Percentiles rank a stretch among this genome's conserved stretches.
phyloP scores from a whole-genome alignment of 2,329 filamentous ascomycete genomes.

The Chrysoporthe puriensis region DNA sequence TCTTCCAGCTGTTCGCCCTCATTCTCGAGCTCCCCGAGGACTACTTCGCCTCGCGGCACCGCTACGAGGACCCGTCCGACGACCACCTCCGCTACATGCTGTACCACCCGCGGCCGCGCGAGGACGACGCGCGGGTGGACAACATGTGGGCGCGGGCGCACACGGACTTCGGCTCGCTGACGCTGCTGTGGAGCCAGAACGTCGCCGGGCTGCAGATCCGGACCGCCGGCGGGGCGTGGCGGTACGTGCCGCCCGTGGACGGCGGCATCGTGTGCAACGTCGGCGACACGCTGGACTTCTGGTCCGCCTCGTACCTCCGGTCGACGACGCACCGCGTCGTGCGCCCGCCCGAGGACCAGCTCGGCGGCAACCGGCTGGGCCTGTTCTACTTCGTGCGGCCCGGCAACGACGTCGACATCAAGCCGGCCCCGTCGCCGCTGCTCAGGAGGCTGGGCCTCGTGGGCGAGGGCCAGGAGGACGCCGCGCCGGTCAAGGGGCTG shows the following conservation, averaged over 20 bases:
- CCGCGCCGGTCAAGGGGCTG: constrained; percentile 40
- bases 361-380: constrained; percentile 37
- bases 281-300: constrained; percentile 38
- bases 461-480: constrained; percentile 26
- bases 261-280: constrained; percentile 51
- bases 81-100: constrained; percentile 61
- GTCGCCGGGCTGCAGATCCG: constrained; percentile 57
- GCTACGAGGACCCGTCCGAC: constrained; percentile 54
- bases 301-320: constrained; percentile 38
- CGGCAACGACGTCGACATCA: constrained; percentile 37
- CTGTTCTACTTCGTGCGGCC: constrained; percentile 44
- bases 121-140: constrained; percentile 41
- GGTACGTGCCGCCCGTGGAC: constrained; percentile 48
- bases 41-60: constrained; percentile 54
- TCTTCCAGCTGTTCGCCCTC: constrained; percentile 43
- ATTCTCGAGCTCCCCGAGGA: constrained; percentile 59
- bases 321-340: constrained; percentile 42
- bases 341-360: constrained; percentile 40
- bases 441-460: constrained; percentile 37
- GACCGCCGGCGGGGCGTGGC: constrained; percentile 43
- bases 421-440: constrained; percentile 37
- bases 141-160: constrained; percentile 42
- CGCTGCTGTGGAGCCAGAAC: constrained; percentile 57
- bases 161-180: constrained; percentile 57
- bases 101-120: constrained; percentile 49